Conservation (phyloP, 2,329 filamentous ascomycete genomes). For the Leptographium lundbergii region DNA sequence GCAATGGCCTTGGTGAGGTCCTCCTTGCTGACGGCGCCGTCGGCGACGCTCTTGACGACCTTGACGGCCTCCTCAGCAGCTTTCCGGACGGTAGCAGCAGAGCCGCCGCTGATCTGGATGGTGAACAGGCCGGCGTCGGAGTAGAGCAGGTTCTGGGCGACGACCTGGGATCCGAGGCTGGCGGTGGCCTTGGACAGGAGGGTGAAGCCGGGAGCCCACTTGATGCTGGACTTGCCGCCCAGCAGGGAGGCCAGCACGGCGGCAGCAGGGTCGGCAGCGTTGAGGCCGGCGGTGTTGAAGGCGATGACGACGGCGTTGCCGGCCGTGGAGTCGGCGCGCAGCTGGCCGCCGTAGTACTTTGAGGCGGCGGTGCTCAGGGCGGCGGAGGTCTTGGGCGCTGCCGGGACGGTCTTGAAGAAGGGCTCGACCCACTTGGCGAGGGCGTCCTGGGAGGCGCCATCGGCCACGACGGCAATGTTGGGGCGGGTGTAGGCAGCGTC, state of each 20-base stretch:
- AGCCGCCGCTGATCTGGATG: conserved; percentile 60
- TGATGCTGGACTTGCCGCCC: conserved; percentile 81
- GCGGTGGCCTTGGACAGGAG: conserved; percentile 70
- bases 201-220: conserved; percentile 91
- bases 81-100: conserved; percentile 57
- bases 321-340: conserved; percentile 64
- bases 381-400: conserved; percentile 39
- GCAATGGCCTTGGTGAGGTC: conserved; percentile 85
- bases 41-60: conserved; percentile 67
- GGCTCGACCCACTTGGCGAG: conserved; percentile 83
- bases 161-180: conserved; percentile 50
- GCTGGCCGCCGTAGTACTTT: conserved; percentile 93
- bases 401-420: conserved; percentile 69
- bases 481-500: conserved; percentile 71
- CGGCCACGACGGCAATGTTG: conserved; percentile 85
- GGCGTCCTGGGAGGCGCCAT: conserved; percentile 65
- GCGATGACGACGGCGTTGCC: conserved; percentile 81
- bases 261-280: conserved; percentile 78
- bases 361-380: conserved; percentile 48
- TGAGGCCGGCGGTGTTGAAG: conserved; percentile 79
- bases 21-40: conserved; percentile 66
- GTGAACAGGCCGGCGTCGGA: conserved; percentile 87
- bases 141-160: conserved; percentile 71
- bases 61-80: conserved; percentile 69
- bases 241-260: conserved; percentile 80